phyloP scores from a whole-genome alignment of 768 basidiomycete species.

The Suillus decipiens region DNA sequence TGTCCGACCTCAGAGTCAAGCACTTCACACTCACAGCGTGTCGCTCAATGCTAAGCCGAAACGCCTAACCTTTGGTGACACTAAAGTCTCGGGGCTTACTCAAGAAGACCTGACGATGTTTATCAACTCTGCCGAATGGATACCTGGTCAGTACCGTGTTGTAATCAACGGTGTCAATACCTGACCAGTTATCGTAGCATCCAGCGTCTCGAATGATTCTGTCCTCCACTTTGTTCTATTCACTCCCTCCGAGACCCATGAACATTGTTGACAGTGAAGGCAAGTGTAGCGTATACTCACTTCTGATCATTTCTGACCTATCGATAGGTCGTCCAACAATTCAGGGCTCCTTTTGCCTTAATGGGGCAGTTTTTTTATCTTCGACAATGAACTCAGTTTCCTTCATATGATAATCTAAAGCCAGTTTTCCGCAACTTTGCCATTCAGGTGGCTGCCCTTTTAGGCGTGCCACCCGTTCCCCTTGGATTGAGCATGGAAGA shows the following conservation, averaged over 20 bases:
- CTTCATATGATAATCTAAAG: conserved; percentile 45
- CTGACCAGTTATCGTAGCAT: conserved; percentile 53
- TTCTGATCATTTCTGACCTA: conserved; percentile 16
- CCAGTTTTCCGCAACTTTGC: conserved; percentile 64
- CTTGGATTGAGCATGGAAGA: conserved; percentile 38
- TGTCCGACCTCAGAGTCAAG: conserved; percentile 44
- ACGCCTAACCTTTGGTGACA: conserved; percentile 32
- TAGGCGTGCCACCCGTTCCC: conserved; percentile 77
- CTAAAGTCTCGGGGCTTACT: conserved; percentile 56
- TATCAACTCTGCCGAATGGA: conserved; percentile 96
- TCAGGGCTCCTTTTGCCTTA: conserved; percentile 81
- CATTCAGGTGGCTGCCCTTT: conserved; percentile 72
- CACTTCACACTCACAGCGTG: conserved; percentile 49
- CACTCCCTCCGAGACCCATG: conserved; percentile 72
- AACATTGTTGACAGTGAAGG: conserved; percentile 60
- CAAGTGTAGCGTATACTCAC: conserved; percentile 24
- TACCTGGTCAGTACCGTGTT: conserved; percentile 60
- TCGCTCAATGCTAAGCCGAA: conserved; percentile 79
- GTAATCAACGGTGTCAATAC: not conserved
- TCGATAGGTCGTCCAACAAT: conserved; percentile 45
- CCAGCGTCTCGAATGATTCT: conserved; percentile 89
- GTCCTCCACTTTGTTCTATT: conserved; percentile 93
- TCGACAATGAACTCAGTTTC: conserved; percentile 51
- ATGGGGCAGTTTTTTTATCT: conserved; percentile 87
- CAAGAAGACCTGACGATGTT: conserved; percentile 90